A percentile compares a stretch with the other conserved stretches of the same genome.
phyloP scores from a whole-genome alignment of 306 rosid species.

The Sicyos edulis region DNA sequence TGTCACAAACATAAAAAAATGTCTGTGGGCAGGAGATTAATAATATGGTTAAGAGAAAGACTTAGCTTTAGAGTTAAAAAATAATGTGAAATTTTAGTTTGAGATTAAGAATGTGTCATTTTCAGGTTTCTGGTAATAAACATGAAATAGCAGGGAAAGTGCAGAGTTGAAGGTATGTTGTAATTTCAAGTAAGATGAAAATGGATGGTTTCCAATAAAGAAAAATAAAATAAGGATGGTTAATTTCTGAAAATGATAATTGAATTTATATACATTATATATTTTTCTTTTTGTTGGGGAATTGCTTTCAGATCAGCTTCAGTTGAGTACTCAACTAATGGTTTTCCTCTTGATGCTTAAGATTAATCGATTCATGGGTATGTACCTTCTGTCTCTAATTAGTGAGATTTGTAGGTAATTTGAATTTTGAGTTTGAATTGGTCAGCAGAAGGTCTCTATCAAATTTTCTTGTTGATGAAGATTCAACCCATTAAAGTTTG shows the following conservation, averaged over 20 bases:
- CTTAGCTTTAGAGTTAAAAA: background rate
- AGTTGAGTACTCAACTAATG: slow-evolving; percentile 33
- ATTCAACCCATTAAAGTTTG: background rate
- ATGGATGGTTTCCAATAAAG: background rate
- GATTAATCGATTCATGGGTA: slow-evolving; percentile 50
- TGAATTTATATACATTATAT: slow-evolving; percentile 32
- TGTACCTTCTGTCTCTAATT: slow-evolving; percentile 9
- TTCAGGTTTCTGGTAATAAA: too few species aligned
- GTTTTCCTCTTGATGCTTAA: slow-evolving; percentile 44
- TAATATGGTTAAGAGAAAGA: background rate
- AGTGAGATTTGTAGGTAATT: background rate
- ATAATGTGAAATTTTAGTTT: too few species aligned
- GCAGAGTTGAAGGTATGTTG: slow-evolving; percentile 10
- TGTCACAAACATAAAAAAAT: background rate
- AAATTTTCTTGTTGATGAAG: background rate
- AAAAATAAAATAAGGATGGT: too few species aligned
- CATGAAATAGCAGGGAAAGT: background rate
- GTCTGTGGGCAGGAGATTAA: background rate
- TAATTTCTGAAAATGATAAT: background rate
- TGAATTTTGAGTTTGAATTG: slow-evolving; percentile 21
- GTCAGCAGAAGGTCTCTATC: slow-evolving; percentile 27
- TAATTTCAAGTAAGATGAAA: background rate
- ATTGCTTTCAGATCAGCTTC: slow-evolving; percentile 57
- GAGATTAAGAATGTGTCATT: too few species aligned
- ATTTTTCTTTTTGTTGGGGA: slow-evolving; percentile 40